Conservation (phyloP, 1,284 basidiomycete species). For the Sparassis latifolia region DNA sequence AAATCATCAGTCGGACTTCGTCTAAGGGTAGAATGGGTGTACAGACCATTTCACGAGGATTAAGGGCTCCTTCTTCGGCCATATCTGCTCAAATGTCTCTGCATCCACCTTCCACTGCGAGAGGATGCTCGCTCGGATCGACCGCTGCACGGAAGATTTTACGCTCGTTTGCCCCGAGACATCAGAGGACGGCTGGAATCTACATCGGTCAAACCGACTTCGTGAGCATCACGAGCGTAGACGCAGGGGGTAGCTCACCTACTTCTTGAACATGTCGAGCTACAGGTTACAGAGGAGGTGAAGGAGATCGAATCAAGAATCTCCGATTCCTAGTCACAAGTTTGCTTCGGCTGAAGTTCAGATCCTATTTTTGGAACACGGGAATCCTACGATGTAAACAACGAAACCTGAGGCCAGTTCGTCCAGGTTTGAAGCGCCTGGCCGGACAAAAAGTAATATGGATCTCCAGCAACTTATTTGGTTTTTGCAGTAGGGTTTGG, state of each 20-base stretch:
- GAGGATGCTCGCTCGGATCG: slow-evolving; percentile 77
- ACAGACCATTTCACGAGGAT: slow-evolving; percentile 93
- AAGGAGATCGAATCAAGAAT: not conserved
- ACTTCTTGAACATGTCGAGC: slow-evolving; percentile 52
- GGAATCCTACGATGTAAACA: too few relatives aligned
- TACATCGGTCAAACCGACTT: slow-evolving; percentile 25
- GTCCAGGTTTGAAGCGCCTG: too few relatives aligned
- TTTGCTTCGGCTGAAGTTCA: too few relatives aligned
- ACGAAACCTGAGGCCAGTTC: too few relatives aligned
- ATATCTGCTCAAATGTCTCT: slow-evolving; percentile 83
- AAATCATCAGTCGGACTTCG: slow-evolving; percentile 3
- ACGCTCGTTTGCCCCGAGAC: slow-evolving; percentile 90
- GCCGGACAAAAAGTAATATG: too few relatives aligned
- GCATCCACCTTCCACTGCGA: slow-evolving; percentile 82
- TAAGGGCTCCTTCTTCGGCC: slow-evolving; percentile 97
- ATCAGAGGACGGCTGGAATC: slow-evolving; percentile 83
- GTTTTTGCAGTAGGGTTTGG: too few relatives aligned
- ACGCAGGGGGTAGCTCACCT: slow-evolving; percentile 4
- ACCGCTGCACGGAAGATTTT: slow-evolving; percentile 91
- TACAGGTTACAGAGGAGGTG: not conserved
- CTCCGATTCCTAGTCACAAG: too few relatives aligned
- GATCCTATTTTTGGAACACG: too few relatives aligned
- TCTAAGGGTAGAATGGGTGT: slow-evolving; percentile 2
- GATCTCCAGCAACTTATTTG: too few relatives aligned
- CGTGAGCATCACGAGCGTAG: slow-evolving; percentile 3